phyloP scores from a whole-genome alignment of 495 filamentous ascomycete species.

The Xylaria castorea region DNA sequence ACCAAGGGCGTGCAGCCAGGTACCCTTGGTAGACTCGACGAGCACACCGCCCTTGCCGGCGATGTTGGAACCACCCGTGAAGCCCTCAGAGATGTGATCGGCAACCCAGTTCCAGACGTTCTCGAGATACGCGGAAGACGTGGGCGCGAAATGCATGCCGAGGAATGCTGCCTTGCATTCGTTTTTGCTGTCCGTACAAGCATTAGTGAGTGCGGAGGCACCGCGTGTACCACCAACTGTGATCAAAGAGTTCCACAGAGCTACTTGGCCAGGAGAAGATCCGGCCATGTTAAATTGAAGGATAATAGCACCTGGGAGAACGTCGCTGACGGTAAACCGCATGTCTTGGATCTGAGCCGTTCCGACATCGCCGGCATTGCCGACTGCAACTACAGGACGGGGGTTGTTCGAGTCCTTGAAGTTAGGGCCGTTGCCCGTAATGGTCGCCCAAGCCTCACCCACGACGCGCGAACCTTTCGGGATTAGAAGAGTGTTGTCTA shows the following conservation, averaged over 20 bases:
- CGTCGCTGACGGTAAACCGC: conserved; percentile 55
- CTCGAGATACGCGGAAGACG: conserved; percentile 66
- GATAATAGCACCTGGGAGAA: conserved; percentile 55
- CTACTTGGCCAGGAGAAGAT: conserved; percentile 60
- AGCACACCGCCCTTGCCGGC: conserved; percentile 58
- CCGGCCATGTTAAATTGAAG: conserved; percentile 67
- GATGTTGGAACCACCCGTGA: conserved; percentile 51
- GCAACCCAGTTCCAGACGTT: conserved; percentile 77
- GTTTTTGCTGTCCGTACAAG: conserved; percentile 48
- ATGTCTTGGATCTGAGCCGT: conserved; percentile 65
- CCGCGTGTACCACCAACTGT: conserved; percentile 66
- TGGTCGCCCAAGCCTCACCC: conserved; percentile 57
- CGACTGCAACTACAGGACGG: conserved; percentile 64
- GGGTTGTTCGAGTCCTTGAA: conserved; percentile 61
- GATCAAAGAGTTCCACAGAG: conserved; percentile 65
- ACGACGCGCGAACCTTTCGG: conserved; percentile 61
- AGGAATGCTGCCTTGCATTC: conserved; percentile 68
- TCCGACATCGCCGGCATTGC: conserved; percentile 62
- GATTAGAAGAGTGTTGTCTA: conserved; percentile 57
- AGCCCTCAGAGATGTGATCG: conserved; percentile 73
- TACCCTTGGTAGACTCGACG: conserved; percentile 63
- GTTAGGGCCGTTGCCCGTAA: conserved; percentile 53
- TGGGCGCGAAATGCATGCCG: conserved; percentile 67
- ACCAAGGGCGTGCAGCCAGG: conserved; percentile 71
- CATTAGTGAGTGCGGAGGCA: conserved; percentile 43